phyloP scores from a whole-genome alignment of 371 early-diverging fungal species.

The Haplosporangium sp. region DNA sequence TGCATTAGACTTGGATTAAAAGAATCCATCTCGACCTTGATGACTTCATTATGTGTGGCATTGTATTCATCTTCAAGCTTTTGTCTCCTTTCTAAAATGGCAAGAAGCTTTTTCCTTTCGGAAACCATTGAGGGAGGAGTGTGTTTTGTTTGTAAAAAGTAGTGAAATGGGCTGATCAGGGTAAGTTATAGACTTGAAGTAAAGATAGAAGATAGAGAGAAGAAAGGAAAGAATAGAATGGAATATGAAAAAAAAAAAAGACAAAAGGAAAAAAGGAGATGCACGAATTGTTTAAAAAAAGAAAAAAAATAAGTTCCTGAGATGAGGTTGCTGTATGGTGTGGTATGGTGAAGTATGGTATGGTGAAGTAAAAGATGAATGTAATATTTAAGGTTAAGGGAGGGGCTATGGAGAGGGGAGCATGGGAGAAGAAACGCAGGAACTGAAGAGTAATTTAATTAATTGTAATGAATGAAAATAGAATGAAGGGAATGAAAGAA shows the following conservation, averaged over 20 bases:
- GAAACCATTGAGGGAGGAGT: slow-evolving; percentile 17
- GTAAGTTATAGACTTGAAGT: too few relatives aligned
- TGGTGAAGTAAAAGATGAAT: not conserved
- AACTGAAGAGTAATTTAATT: too few relatives aligned
- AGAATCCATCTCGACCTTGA: slow-evolving; percentile 10
- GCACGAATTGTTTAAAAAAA: too few relatives aligned
- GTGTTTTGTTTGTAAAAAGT: not conserved
- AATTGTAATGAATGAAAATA: not conserved
- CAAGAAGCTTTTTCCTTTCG: slow-evolving; percentile 39
- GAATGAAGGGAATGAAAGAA: not conserved
- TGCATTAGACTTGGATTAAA: slow-evolving; percentile 12
- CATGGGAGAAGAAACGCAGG: too few relatives aligned
- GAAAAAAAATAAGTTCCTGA: not conserved
- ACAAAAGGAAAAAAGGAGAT: too few relatives aligned
- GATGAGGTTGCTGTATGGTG: too few relatives aligned
- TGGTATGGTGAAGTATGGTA: not conserved
- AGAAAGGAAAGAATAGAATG: too few relatives aligned
- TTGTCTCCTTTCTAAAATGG: slow-evolving; percentile 18
- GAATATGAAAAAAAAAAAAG: too few relatives aligned
- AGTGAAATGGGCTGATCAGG: too few relatives aligned
- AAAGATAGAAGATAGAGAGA: too few relatives aligned
- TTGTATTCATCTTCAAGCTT: slow-evolving; percentile 21
- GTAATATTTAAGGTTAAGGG: not conserved
- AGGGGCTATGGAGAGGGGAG: not conserved
- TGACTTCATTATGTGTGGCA: not conserved